Evolutionary conservation across 176 grass and related monocot genomes (phyloP).

Genomic region (Aechmea fasciata): DNA sequence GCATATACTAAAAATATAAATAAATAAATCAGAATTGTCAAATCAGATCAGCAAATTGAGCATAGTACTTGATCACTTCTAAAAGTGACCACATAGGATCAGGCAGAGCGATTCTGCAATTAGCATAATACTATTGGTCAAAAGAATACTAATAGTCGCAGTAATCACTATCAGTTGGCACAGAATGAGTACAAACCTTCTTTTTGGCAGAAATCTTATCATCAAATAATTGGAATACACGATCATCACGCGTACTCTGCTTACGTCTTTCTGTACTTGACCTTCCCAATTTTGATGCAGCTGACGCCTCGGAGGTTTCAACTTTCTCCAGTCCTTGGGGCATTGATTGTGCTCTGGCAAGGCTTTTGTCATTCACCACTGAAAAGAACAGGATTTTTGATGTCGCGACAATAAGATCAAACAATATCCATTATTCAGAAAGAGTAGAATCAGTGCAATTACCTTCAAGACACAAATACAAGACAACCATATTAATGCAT

Average conservation of each 20-base stretch:
- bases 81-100: no score
- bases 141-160: not conserved
- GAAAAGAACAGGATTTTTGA: conserved; percentile 10
- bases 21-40: no score
- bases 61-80: no score
- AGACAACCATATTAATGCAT: no score
- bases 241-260: conserved; percentile 39
- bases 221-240: conserved; percentile 56
- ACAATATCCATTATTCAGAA: not conserved
- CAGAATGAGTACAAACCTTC: conserved; percentile 35
- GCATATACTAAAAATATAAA: no score
- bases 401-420: not conserved
- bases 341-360: conserved; percentile 56
- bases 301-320: conserved; percentile 34
- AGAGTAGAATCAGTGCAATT: no score
- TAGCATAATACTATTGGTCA: not conserved
- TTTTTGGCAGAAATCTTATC: conserved; percentile 65
- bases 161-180: not conserved
- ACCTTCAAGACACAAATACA: no score
- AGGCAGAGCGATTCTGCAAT: no score
- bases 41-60: no score
- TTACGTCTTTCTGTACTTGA: conserved; percentile 47
- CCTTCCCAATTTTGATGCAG: conserved; percentile 46
- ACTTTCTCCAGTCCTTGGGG: conserved; percentile 37
- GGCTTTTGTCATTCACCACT: conserved; percentile 29